phyloP scores from a whole-genome alignment of 169 alveolate genomes.

The Cryptosporidium bovis region DNA sequence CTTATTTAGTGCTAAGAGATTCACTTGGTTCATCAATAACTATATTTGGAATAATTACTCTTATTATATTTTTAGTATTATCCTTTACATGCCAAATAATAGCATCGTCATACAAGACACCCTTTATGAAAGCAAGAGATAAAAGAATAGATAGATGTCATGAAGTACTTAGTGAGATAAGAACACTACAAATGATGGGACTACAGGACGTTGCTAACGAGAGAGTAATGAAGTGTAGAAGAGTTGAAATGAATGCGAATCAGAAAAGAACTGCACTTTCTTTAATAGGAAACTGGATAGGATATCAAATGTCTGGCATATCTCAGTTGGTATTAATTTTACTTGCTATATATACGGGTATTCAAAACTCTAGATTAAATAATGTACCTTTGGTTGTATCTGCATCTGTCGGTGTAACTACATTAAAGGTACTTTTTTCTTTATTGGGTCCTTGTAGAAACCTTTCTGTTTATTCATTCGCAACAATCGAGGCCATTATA shows the following conservation, averaged over 20 bases:
- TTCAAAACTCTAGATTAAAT: slow-evolving; percentile 3
- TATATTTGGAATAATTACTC: slow-evolving; percentile 22
- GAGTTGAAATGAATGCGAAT: slow-evolving; percentile 59
- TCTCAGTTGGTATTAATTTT: slow-evolving; percentile 53
- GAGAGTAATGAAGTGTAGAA: slow-evolving; percentile 51
- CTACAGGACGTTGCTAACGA: slow-evolving; percentile 50
- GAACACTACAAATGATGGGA: slow-evolving; percentile 73
- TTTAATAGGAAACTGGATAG: slow-evolving; percentile 66
- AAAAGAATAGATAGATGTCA: slow-evolving; percentile 67
- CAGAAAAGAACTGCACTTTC: slow-evolving; percentile 37
- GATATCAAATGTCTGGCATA: slow-evolving; percentile 69
- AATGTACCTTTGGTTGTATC: slow-evolving; percentile 52
- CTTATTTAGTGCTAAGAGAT: slow-evolving; percentile 61
- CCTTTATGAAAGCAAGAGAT: slow-evolving; percentile 66
- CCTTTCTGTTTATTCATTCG: slow-evolving; percentile 62
- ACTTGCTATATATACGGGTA: slow-evolving; percentile 57
- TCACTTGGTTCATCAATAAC: slow-evolving; percentile 57
- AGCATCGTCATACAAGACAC: slow-evolving; percentile 69
- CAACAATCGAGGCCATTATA: slow-evolving; percentile 63
- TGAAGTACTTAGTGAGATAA: slow-evolving; percentile 57
- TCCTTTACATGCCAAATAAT: slow-evolving; percentile 63
- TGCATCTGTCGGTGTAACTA: slow-evolving; percentile 74
- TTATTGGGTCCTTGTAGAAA: slow-evolving; percentile 71
- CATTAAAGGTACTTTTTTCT: slow-evolving; percentile 55
- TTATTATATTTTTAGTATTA: slow-evolving; percentile 27